These are phyloP conservation scores for Sarocladium oryzae DNA, from an alignment of 2,329 filamentous ascomycete genomes.

Conservation along the genomic window DNA sequence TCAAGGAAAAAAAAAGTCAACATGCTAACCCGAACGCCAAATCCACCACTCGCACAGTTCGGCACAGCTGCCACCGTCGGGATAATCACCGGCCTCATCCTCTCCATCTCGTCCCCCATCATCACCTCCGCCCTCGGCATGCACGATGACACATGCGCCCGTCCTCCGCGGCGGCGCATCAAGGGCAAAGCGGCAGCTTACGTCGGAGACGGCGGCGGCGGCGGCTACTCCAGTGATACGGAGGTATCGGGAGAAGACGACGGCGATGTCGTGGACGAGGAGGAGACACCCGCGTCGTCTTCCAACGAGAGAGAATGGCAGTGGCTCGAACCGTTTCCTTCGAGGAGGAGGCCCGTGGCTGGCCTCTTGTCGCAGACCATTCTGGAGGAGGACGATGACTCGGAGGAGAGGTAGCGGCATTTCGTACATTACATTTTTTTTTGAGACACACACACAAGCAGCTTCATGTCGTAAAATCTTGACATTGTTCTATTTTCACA, in stretches of 20 bases:
- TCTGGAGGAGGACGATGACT: slow-evolving; percentile 63
- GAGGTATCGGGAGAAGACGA: no score
- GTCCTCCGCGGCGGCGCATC: neutral
- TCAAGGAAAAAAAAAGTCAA: no score
- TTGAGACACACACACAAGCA: neutral
- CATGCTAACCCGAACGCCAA: slow-evolving; percentile 4
- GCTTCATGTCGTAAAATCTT: neutral
- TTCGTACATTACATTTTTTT: slow-evolving; percentile 4
- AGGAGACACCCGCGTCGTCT: slow-evolving; percentile 14
- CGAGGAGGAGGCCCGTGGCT: slow-evolving; percentile 33
- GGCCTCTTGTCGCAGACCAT: slow-evolving; percentile 61
- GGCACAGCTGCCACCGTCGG: slow-evolving; percentile 63
- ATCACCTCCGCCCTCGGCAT: slow-evolving; percentile 46
- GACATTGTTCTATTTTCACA: no score
- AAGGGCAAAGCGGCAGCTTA: neutral
- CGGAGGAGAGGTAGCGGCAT: slow-evolving; percentile 26
- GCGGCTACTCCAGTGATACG: neutral
- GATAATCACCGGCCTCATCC: slow-evolving; percentile 51
- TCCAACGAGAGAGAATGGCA: slow-evolving; percentile 32
- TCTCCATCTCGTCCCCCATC: slow-evolving; percentile 50
- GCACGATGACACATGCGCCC: slow-evolving; percentile 21
- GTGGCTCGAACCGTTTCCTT: slow-evolving; percentile 25
- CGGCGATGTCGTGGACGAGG: slow-evolving; percentile 10
- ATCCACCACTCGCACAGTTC: slow-evolving; percentile 33
- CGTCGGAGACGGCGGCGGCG: slow-evolving; percentile 13